These are phyloP conservation scores for Malassezia slooffiae DNA, from an alignment of 1,284 basidiomycete species.

Conservation along the genomic window DNA sequence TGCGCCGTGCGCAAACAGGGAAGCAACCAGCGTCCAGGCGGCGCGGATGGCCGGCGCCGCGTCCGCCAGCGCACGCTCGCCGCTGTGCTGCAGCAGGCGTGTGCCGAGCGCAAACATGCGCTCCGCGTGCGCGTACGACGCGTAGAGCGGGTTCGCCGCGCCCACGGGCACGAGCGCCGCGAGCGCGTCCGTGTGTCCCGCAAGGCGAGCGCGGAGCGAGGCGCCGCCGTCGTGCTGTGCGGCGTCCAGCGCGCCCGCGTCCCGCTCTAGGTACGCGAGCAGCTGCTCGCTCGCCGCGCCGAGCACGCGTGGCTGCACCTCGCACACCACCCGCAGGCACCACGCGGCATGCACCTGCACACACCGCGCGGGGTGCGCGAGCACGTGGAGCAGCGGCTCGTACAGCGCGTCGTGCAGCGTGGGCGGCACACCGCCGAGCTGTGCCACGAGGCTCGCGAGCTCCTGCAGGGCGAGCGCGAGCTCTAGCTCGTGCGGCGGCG, in stretches of 20 bases:
- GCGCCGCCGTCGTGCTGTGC: constrained; percentile 26
- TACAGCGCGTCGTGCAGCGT: constrained; percentile 77
- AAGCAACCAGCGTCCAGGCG: constrained; percentile 83
- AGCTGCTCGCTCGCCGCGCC: constrained; percentile 65
- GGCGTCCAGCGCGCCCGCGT: constrained; percentile 52
- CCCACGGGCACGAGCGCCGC: constrained; percentile 76
- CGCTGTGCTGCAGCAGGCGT: constrained; percentile 74
- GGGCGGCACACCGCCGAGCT: constrained; percentile 81
- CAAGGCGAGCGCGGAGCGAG: constrained; percentile 59
- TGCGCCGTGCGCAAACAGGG: constrained; percentile 82
- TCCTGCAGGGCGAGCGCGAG: constrained; percentile 71
- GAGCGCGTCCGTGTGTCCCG: constrained; percentile 80
- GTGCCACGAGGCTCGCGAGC: constrained; percentile 69
- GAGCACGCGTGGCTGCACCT: constrained; percentile 71
- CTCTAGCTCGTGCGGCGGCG: constrained; percentile 60
- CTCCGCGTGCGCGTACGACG: constrained; percentile 81
- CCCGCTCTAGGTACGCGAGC: constrained; percentile 68
- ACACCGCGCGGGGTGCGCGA: constrained; percentile 75
- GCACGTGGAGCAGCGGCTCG: constrained; percentile 71
- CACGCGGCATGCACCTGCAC: constrained; percentile 76
- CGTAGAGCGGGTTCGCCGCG: constrained; percentile 76
- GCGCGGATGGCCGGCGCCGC: constrained; percentile 80
- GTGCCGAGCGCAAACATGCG: constrained; percentile 85
- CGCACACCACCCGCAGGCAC: constrained; percentile 79
- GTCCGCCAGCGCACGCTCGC: constrained; percentile 73